Evolutionary conservation across 129 eudicot genomes (phyloP), one percentile per base, ranked within the genome.

Genomic region (Kitagawia praeruptora): DNA sequence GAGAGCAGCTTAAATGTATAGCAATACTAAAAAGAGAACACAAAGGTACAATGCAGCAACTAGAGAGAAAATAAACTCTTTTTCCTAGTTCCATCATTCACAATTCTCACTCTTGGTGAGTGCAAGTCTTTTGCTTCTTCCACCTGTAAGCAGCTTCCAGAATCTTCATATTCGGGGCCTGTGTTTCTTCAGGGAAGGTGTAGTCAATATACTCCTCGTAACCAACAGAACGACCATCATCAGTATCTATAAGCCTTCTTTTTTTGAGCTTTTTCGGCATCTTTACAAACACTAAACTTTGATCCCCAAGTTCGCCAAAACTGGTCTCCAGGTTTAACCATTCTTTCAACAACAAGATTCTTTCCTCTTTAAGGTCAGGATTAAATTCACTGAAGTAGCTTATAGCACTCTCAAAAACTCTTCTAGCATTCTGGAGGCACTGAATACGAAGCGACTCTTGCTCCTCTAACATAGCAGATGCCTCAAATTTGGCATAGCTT

Each of bases 201-300:
- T 91, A 93, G 80, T 93, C 97, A 27, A 91, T 87, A 53, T 93
- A 93, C 83, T 93, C 98, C 88, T 91, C 92, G 28, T 82, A 93
- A 81, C 96, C 88, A 84, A 75, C 72, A 54, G 91, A 1, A 31
- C 92, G 83, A 76, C 98, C 97, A 46, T 93, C 98, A 61, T 89
- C 94, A 0, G 82, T 89, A 54, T 85, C 89, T 4, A 90, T 75
- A 23, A 80, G 92, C 78, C 92, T 83, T 77, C 89, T 86, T 85
- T 86, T 88, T 74, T 90, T 92, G 40, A 92, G 88, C 75, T 87
- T 90, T 89, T 93, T 93, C 2, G 98, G 98, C 81, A 93, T 79
- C 84, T 92, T 92, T 47, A 72, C 85, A 31, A 85, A 87, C 38
- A 88, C 93, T 25, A 53, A 83, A 73, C 39, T 78, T 78, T 19